These are phyloP conservation scores for Vaccinium vitisidaea DNA, from an alignment of 148 eudicot genomes.

Conservation along the genomic window DNA sequence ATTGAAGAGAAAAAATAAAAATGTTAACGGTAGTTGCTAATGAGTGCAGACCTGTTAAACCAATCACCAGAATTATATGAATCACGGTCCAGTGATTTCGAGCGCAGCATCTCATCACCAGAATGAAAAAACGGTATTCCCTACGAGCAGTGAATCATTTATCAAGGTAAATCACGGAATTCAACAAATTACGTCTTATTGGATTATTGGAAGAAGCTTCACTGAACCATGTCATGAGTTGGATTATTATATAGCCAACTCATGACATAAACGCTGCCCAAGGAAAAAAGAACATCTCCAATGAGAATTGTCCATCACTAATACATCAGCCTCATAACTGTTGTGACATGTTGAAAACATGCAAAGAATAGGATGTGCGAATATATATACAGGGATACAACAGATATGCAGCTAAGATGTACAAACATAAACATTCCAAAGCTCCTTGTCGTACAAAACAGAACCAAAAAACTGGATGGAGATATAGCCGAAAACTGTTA, in stretches of 20 bases:
- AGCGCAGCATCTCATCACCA: conserved; percentile 96
- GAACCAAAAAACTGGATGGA: background rate
- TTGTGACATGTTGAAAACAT: background rate
- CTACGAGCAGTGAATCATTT: conserved; percentile 30
- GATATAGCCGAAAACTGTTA: background rate
- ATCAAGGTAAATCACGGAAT: conserved; percentile 10
- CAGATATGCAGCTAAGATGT: background rate
- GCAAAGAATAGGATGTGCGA: background rate
- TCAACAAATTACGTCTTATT: background rate
- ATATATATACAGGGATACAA: background rate
- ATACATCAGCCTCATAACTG: background rate
- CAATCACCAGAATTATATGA: conserved; percentile 97
- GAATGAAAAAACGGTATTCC: conserved; percentile 96
- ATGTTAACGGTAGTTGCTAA: background rate
- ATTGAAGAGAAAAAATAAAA: background rate
- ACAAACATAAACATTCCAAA: background rate
- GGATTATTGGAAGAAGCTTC: background rate
- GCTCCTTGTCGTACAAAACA: background rate
- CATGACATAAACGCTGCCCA: background rate
- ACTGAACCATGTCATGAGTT: background rate
- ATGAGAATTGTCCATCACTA: background rate
- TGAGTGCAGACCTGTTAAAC: conserved; percentile 79
- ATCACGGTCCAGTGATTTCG: conserved; percentile 97
- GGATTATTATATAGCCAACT: background rate
- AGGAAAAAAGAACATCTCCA: background rate